Evolutionary conservation across 2,329 filamentous ascomycete genomes (phyloP).

Genomic region (Arthroderma uncinatum): DNA sequence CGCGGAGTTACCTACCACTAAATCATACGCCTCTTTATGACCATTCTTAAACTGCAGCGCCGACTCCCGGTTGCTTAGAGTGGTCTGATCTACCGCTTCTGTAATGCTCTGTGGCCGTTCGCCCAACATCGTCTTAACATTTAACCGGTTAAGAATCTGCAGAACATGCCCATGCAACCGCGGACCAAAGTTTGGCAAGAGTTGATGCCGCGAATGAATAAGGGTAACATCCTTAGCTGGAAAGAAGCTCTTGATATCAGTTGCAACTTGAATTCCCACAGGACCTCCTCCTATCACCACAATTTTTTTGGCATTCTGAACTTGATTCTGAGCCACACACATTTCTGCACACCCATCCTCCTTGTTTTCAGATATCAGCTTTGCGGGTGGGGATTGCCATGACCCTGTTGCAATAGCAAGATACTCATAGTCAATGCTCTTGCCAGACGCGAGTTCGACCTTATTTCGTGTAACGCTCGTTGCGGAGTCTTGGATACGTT

Average conservation of each 20-base stretch:
- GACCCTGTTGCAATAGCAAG: constrained; percentile 49
- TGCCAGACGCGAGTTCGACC: constrained; percentile 35
- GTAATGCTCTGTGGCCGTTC: too few relatives aligned
- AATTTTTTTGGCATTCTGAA: constrained; percentile 36
- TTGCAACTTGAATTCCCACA: constrained; percentile 35
- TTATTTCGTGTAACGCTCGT: constrained; percentile 25
- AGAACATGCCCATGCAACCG: constrained; percentile 29
- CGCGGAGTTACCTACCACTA: constrained; percentile 7
- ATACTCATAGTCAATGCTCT: constrained; percentile 43
- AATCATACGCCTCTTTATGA: constrained; percentile 10
- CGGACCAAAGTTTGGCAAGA: constrained; percentile 16
- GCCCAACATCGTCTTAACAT: constrained; percentile 14
- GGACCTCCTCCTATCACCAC: constrained; percentile 27
- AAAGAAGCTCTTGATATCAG: constrained; percentile 34
- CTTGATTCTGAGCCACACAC: constrained; percentile 36
- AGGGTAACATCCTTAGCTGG: constrained; percentile 32
- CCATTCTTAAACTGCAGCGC: constrained; percentile 11
- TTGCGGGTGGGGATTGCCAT: constrained; percentile 36
- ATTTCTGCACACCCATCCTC: constrained; percentile 36
- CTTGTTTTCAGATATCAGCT: constrained; percentile 37
- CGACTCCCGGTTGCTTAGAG: background rate
- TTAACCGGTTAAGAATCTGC: constrained; percentile 22
- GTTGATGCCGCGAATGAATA: constrained; percentile 30
- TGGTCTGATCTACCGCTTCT: too few relatives aligned
- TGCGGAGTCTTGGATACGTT: constrained; percentile 37